Base-by-base conservation (phyloP, 2,329 filamentous ascomycete genomes). In the Clonostachys rosea region DNA sequence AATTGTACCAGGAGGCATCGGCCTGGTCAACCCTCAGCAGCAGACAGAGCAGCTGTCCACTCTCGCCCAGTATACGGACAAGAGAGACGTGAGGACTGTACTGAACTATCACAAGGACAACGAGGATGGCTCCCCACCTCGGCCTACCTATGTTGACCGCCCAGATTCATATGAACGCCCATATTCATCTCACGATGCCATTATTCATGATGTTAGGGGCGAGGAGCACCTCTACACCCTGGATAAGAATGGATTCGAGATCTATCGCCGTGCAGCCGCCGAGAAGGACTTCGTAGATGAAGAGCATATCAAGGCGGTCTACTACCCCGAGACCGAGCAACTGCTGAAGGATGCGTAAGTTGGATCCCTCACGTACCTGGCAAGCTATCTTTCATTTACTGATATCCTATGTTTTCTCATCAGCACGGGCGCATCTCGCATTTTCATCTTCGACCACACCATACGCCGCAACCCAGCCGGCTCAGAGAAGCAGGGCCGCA, bases 261-360 rank as follows among this genome's bases (percentile, higher is more conserved):
- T 67, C 33, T 47, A 61, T 34, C 52, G 44, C 1, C 59, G 66
- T 34, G 43, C 50, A 0, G 57, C 62, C 3, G 48, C 52, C 9
- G 67, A 70, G 55, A 66, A 65, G 49, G 59, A 65, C 30, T 71
- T 71, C 47, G 3, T 54, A 2, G 77, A 86, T 53, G 82, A 87
- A 45, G 76, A 76, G 2, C 71, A 74, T 34, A 84, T 91, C 62
- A 76, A 81, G 59, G 58, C 69, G 5, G 69, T 75, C 6, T 91
- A 91, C 66, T 91, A 91, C 63, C 77, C 84, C 0, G 87, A 91
- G 60, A 80, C 87, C 4, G 83, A 89, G 59, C 66, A 80, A 43
- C 62, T 90, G 17, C 62, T 91, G 0, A 84, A 84, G 48, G 76
- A 81, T 5, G 75, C 61, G 84, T 58, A 60, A 52, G 68, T 39